Evolutionary conservation across 2,329 filamentous ascomycete genomes (phyloP).

Genomic region (Biscogniauxia marginata): DNA sequence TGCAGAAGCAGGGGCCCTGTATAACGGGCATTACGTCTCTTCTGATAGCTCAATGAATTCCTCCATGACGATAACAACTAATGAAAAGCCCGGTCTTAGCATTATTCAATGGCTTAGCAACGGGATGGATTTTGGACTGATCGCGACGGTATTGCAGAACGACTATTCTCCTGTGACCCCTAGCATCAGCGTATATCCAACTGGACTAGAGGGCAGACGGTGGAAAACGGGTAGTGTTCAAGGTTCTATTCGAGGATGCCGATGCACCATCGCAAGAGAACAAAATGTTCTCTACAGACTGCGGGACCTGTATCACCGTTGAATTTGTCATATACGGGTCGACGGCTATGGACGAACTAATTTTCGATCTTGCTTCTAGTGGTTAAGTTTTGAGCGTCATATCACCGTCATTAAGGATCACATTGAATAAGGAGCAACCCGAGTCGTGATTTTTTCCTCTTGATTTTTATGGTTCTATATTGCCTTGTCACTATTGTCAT

Average conservation of each 20-base stretch:
- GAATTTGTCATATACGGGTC: constrained; percentile 30
- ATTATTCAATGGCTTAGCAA: constrained; percentile 34
- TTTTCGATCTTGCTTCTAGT: constrained; percentile 25
- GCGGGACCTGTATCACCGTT: constrained; percentile 29
- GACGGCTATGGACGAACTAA: constrained; percentile 27
- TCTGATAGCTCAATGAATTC: constrained; percentile 26
- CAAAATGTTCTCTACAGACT: constrained; percentile 37
- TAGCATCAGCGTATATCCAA: constrained; percentile 32
- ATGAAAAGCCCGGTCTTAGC: constrained; percentile 29
- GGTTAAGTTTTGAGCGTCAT: constrained; percentile 25
- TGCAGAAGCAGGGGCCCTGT: constrained; percentile 27
- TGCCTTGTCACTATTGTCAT: neutral
- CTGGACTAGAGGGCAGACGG: constrained; percentile 30
- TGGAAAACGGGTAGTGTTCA: constrained; percentile 31
- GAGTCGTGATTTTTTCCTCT: neutral
- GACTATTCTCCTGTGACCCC: constrained; percentile 25
- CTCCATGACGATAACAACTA: constrained; percentile 30
- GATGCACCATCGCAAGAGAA: constrained; percentile 16
- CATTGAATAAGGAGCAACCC: constrained; percentile 22
- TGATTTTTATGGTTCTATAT: neutral
- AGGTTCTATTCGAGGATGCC: constrained; percentile 34
- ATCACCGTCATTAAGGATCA: constrained; percentile 27
- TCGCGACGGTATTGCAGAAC: constrained; percentile 24
- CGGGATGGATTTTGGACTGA: constrained; percentile 30
- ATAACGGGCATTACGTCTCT: constrained; percentile 27